phyloP scores from a whole-genome alignment of 2,329 filamentous ascomycete species.

The Dactylella cylindrospora region DNA sequence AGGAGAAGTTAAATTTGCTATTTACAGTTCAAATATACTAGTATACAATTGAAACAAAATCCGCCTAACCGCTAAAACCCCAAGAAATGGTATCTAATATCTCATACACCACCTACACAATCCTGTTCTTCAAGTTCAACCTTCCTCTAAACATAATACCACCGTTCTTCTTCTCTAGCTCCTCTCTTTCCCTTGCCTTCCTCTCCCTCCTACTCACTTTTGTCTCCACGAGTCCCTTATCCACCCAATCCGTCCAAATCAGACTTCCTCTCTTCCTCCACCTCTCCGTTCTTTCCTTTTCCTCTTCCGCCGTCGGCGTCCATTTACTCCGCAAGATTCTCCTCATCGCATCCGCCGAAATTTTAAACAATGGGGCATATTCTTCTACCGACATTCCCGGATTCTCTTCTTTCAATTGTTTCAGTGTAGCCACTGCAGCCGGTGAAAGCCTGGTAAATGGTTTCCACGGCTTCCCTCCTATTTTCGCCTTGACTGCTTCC shows the following conservation, averaged over 20 bases:
- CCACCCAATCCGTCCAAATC: slow-evolving; percentile 57
- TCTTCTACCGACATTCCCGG: slow-evolving; percentile 71
- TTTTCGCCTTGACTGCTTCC: slow-evolving; percentile 63
- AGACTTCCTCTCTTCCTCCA: slow-evolving; percentile 65
- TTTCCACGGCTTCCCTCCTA: slow-evolving; percentile 72
- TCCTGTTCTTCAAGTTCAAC: slow-evolving; percentile 42
- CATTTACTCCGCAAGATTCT: slow-evolving; percentile 82
- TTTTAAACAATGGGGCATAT: slow-evolving; percentile 75
- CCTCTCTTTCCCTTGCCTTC: slow-evolving; percentile 1
- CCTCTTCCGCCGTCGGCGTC: slow-evolving; percentile 62
- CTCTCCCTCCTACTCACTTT: slow-evolving; percentile 26
- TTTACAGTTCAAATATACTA: too few species aligned
- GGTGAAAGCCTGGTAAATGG: slow-evolving; percentile 86
- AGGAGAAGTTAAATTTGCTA: too few species aligned
- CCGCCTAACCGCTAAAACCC: too few species aligned
- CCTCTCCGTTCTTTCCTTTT: slow-evolving; percentile 61
- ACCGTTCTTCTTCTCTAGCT: slow-evolving; percentile 6
- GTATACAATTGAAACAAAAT: too few species aligned
- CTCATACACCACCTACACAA: slow-evolving; percentile 3
- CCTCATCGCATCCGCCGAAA: slow-evolving; percentile 84
- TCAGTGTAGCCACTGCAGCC: slow-evolving; percentile 86
- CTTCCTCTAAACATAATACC: slow-evolving; percentile 20
- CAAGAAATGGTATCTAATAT: background rate
- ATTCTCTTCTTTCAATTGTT: slow-evolving; percentile 74
- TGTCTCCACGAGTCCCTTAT: slow-evolving; percentile 25